Base-by-base conservation (phyloP, 306 rosid genomes). In the Aeschynomene evenia region DNA sequence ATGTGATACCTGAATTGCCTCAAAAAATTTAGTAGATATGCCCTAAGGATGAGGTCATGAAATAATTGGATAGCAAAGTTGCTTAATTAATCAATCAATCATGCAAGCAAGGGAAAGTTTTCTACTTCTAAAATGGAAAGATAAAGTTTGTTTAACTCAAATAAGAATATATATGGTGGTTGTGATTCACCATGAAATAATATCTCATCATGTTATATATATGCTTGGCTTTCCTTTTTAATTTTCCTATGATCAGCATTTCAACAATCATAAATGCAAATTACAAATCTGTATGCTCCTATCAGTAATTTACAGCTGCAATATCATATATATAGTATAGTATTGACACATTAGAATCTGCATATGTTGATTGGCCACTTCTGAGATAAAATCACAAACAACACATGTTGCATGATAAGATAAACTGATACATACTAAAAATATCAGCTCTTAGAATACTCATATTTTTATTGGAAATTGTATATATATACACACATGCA, bases 21-120 rank as follows among this genome's bases (percentile, higher is more conserved):
- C 31, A 42, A 0, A 18, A n/a, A 43, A 63, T 57, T 70, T 15
- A 11, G 3, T 15, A 28, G 8, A 50, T n/a, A 18, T 15, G 6
- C 21, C 63, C 20, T 66, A 0, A 34, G 24, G 63, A 73, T 68
- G 43, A 72, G 69, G 52, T 72, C 56, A n/a, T 60, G 39, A 54
- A 48, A 68, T 10, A 73, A 7, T 33, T 52, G 45, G 37, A 39
- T 22, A 26, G 7, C 26, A 48, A n/a, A 39, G 21, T 21, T 57
- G 40, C 2, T 51, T 50, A 20, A 57, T 24, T 43, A 43, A 66
- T 61, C 33, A 73, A n/a, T 67, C 66, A 72, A 22, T 5, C 72
- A 33, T 54, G 55, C 48, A 23, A 63, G 53, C 55, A 33, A 46
- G 42, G 49, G 45, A 52, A 71, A 56, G 63, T 18, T 65, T n/a